These are phyloP conservation scores for Penicilliopsis zonata DNA, from an alignment of 495 filamentous ascomycete genomes.

Conservation along the genomic window DNA sequence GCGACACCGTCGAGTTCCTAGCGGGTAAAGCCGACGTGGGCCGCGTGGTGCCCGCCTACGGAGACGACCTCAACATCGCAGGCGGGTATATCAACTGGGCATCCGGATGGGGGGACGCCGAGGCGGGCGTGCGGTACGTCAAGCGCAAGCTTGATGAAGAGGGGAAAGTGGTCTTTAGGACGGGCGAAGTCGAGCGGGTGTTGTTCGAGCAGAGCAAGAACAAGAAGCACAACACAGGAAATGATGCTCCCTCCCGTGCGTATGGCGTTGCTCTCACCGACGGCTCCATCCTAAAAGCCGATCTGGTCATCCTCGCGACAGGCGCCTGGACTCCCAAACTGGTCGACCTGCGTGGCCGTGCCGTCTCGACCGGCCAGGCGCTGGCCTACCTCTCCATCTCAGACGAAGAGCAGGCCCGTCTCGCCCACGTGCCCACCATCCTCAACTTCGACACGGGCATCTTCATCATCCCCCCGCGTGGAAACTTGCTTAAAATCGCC, in stretches of 20 bases:
- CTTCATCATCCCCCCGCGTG: constrained; percentile 69
- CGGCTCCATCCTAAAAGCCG: constrained; percentile 45
- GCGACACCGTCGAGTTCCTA: constrained; percentile 40
- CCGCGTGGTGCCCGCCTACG: constrained; percentile 27
- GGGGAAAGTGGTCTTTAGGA: constrained; percentile 50
- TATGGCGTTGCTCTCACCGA: constrained; percentile 43
- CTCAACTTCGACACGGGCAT: constrained; percentile 71
- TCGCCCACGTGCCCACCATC: constrained; percentile 58
- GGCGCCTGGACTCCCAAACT: constrained; percentile 76
- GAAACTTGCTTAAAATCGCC: constrained; percentile 67
- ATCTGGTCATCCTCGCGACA: constrained; percentile 67
- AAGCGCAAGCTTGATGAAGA: constrained; percentile 51
- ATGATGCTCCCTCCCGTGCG: constrained; percentile 17
- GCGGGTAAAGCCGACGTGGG: constrained; percentile 27
- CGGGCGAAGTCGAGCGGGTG: constrained; percentile 48
- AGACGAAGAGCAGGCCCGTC: constrained; percentile 47
- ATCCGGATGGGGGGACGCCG: constrained; percentile 80
- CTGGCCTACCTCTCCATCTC: constrained; percentile 65
- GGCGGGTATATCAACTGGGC: constrained; percentile 74
- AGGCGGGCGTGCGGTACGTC: constrained; percentile 52
- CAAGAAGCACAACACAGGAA: neutral
- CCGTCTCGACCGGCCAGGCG: constrained; percentile 67
- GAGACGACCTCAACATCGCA: constrained; percentile 35
- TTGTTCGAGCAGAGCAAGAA: constrained; percentile 19
- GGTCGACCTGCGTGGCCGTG: constrained; percentile 66